Evolutionary conservation across 805 yeast species (phyloP).

Genomic region (Sugiyamaella chiloensis): DNA sequence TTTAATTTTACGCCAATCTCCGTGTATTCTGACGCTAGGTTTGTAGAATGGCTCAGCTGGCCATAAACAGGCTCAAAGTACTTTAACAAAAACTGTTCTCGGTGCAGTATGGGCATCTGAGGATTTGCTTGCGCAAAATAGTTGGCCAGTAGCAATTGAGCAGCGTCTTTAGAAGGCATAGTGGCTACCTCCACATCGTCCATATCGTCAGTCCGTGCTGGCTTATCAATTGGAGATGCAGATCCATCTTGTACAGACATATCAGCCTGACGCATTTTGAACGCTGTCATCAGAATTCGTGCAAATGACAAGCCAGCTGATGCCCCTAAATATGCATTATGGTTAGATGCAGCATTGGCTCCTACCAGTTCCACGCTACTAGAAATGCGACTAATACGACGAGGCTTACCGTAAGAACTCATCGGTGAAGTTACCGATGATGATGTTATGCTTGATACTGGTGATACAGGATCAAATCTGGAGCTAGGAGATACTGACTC

Average conservation of each 20-base stretch:
- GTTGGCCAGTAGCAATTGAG: conserved; percentile 58
- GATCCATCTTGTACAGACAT: conserved; percentile 1
- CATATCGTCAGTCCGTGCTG: conserved; percentile 15
- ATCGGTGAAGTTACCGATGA: background rate
- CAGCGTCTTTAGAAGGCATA: conserved; percentile 68
- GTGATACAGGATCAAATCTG: background rate
- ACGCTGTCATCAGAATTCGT: conserved; percentile 71
- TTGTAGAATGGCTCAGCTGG: conserved; percentile 46
- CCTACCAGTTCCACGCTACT: background rate
- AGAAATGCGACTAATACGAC: background rate
- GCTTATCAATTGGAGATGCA: conserved; percentile 22
- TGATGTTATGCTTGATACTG: background rate
- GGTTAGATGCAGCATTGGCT: background rate
- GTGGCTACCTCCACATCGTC: conserved; percentile 40
- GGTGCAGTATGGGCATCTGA: conserved; percentile 78
- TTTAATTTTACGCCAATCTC: conserved; percentile 12
- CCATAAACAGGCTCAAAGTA: conserved; percentile 84
- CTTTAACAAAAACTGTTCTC: conserved; percentile 65
- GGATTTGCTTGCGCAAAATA: conserved; percentile 80
- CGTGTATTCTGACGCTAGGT: conserved; percentile 42
- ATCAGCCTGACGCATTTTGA: conserved; percentile 40
- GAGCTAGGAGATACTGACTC: background rate
- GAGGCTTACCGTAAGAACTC: background rate
- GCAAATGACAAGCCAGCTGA: conserved; percentile 66
- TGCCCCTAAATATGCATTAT: conserved; percentile 29